Conservation (phyloP, 805 yeast genomes). For the Candida arabinofermentans region DNA sequence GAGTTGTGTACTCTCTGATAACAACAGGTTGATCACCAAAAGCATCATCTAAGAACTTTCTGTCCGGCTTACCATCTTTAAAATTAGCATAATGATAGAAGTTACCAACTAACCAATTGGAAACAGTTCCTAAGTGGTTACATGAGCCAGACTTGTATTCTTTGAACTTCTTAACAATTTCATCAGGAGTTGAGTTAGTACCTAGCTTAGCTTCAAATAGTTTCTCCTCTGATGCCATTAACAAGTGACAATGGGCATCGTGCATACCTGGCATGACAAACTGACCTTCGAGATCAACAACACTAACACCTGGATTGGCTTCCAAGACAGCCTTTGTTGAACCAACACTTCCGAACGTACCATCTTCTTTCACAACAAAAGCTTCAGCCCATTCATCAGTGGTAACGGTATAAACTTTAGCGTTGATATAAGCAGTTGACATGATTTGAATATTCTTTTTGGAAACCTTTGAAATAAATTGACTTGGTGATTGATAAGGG, state of each 20-base stretch:
- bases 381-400: conserved; percentile 20
- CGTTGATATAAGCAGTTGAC: conserved; percentile 24
- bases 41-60: conserved; percentile 25
- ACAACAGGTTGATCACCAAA: conserved; percentile 29
- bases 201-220: conserved; percentile 24
- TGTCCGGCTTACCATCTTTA: conserved; percentile 24
- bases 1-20: conserved; percentile 26
- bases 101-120: conserved; percentile 27
- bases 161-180: conserved; percentile 22
- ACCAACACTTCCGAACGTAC: conserved; percentile 20
- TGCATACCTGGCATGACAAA: conserved; percentile 29
- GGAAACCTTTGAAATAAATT: conserved; percentile 1
- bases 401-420: conserved; percentile 19
- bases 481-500: not conserved
- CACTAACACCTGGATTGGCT: conserved; percentile 10
- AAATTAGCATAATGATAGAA: conserved; percentile 25
- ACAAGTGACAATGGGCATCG: conserved; percentile 25
- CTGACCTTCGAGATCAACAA: conserved; percentile 23
- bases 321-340: conserved; percentile 13
- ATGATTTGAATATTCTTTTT: conserved; percentile 2
- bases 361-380: conserved; percentile 20
- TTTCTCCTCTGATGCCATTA: conserved; percentile 26
- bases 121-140: conserved; percentile 19
- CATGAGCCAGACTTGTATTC: conserved; percentile 9
- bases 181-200: conserved; percentile 13